Evolutionary conservation across 1,139 yeast species (phyloP), one percentile per base, ranked within the genome.

Genomic region (Citeromyces hawaiiensis): DNA sequence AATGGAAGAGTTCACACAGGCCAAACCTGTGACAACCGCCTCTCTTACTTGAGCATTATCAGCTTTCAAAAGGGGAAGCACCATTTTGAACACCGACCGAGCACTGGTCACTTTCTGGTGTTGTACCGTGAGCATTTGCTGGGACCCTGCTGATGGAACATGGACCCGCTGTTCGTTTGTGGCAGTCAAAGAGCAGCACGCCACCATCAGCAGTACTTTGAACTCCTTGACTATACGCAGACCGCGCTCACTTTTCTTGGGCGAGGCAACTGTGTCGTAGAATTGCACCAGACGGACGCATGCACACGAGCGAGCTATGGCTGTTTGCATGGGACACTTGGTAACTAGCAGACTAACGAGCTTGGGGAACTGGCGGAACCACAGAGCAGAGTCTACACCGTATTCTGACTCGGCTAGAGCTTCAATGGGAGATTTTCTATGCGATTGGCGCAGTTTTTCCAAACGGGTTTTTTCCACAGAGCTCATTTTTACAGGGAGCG

Each of bases 71-170:
- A 91, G 61, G 0, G 96, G 96, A 35, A 86, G 63, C 0, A 87
- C 93, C 82, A 91, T 78, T 42, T 83, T 70, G 60, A 93, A 93
- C 2, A 93, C 79, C 0, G 95, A 81, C 46, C 83, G 78, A 0
- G 96, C 97, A 46, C 96, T 85, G 0, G 95, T 88, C 40, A 93
- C 88, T 40, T 86, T 80, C 52, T 87, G 95, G 51, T 85, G 94
- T 48, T 86, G 95, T 38, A 85, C 80, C 0, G 82, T 76, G 49
- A 81, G 76, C 52, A 83, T 71, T 48, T 83, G 88, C 53, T 78
- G 72, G 1, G 91, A 79, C 49, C 70, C 76, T 49, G 86, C 87
- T 14, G 44, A 43, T 7, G 69, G 95, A 56, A 68, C 80, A 62
- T 60, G 87, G 46, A 63, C 64, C 59, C 72, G 79, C 52, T 86